Conservation (phyloP, 305 asterid species). For the Stenogyne calaminthoides region DNA sequence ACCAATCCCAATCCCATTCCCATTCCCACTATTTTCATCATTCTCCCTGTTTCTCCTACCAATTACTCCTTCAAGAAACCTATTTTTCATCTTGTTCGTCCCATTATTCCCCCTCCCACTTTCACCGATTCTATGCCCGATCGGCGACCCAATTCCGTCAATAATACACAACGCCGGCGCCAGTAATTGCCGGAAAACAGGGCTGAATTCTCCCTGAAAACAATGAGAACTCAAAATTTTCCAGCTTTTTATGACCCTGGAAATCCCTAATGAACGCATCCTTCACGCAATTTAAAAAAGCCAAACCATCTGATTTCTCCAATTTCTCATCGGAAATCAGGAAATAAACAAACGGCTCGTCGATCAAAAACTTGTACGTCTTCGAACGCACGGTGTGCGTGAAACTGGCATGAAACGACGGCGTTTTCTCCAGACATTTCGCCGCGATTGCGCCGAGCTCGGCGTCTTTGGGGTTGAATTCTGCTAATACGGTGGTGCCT, state of each 20-base stretch:
- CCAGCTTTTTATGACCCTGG: slow-evolving; percentile 31
- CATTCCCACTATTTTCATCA: slow-evolving; percentile 30
- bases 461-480: slow-evolving; percentile 76
- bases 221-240: slow-evolving; percentile 58
- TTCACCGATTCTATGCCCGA: slow-evolving; percentile 33
- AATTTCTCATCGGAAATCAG: slow-evolving; percentile 59
- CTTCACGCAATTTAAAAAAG: slow-evolving; percentile 52
- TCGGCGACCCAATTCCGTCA: slow-evolving; percentile 43
- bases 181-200: slow-evolving; percentile 68
- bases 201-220: slow-evolving; percentile 78
- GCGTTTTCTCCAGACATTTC: slow-evolving; percentile 71
- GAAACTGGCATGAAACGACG: slow-evolving; percentile 65
- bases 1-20: slow-evolving; percentile 35
- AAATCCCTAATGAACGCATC: slow-evolving; percentile 52
- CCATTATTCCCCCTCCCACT: slow-evolving; percentile 26
- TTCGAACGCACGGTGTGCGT: slow-evolving; percentile 69
- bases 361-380: slow-evolving; percentile 70
- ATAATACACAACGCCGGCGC: slow-evolving; percentile 37
- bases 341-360: slow-evolving; percentile 60
- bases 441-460: slow-evolving; percentile 67
- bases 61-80: background rate
- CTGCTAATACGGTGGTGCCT: slow-evolving; percentile 67
- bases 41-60: background rate
- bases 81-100: slow-evolving; percentile 34
- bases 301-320: slow-evolving; percentile 56